Evolutionary conservation across 495 filamentous ascomycete species (phyloP).

Genomic region (Penicillium ochrochloron): DNA sequence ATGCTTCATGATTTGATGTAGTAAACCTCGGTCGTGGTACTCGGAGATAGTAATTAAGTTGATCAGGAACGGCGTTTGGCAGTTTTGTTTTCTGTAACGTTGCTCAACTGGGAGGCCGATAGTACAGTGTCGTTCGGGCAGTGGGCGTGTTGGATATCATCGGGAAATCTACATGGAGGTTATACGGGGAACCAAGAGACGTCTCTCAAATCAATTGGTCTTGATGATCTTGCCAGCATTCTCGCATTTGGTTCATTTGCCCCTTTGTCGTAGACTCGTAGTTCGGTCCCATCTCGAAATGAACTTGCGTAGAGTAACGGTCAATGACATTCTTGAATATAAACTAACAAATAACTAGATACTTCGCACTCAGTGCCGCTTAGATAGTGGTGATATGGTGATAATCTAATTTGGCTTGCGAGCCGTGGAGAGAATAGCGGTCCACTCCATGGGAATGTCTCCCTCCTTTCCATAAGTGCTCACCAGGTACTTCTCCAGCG

Average conservation of each 20-base stretch:
- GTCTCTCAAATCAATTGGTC: slow-evolving; percentile 35
- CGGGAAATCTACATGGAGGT: slow-evolving; percentile 28
- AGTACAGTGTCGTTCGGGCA: slow-evolving; percentile 34
- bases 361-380: not conserved
- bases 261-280: not conserved
- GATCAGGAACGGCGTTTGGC: slow-evolving; percentile 46
- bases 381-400: not conserved
- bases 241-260: not conserved
- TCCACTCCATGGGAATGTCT: slow-evolving; percentile 37
- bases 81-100: slow-evolving; percentile 38
- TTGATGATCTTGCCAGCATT: slow-evolving; percentile 28
- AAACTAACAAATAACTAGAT: not conserved
- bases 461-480: slow-evolving; percentile 37
- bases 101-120: slow-evolving; percentile 31
- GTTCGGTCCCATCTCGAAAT: not conserved
- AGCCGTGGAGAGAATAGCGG: slow-evolving; percentile 41
- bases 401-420: slow-evolving; percentile 28
- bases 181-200: slow-evolving; percentile 34
- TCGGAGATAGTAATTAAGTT: slow-evolving; percentile 22
- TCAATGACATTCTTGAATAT: not conserved
- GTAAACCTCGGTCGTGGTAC: slow-evolving; percentile 8
- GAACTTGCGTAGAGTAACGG: not conserved
- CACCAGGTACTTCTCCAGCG: slow-evolving; percentile 37
- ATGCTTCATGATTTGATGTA: slow-evolving; percentile 44
- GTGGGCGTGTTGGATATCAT: slow-evolving; percentile 36